Base-by-base conservation (phyloP, 371 early-diverging fungal species). In the Mortierella polycephala region DNA sequence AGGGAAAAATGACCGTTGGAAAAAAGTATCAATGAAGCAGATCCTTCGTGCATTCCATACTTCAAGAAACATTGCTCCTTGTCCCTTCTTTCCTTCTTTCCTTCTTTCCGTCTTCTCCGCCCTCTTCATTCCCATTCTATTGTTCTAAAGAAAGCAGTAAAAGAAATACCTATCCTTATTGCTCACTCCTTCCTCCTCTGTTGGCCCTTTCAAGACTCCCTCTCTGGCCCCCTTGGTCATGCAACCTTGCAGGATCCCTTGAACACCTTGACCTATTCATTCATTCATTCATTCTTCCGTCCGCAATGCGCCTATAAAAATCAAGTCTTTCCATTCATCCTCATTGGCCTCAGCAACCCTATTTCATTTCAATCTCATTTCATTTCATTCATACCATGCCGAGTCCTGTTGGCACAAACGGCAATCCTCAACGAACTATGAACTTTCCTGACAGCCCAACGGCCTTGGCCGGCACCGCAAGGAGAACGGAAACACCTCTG, bases 311-410 rank as follows among this genome's bases (percentile, higher is more conserved):
- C 4, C 30, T 4, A 30, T 30, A 30, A 30, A 4, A 30, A 30
- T 30, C 30, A 30, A 1, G 30, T 30, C 4, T 30, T 4, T 4
- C 30, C 30, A 30, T 30, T 30, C 30, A 30, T 30, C 30, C 30
- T 30, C 30, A 30, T 30, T 30, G 30, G 4, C 30, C 30, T 30
- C 47, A 53, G 64, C 59, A 21, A 45, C 42, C 46, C 37, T 63
- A 45, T n/a, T 46, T 58, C 40, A 42, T 51, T 14, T 41, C 20
- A 8, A 51, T 21, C 37, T 42, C 55, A 11, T n/a, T 21, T 7
- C 57, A 11, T 47, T 56, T 30, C 40, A 21, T 16, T 51, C 18
- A 41, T 21, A 56, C 21, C n/a, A 66, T 66, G 58, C 67, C 60
- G 49, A 41, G 57, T 41, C 40, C 64, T 40, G 37, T 21, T 21